phyloP scores from a whole-genome alignment of 345 rosid genomes.

The Corchorus capsularis region DNA sequence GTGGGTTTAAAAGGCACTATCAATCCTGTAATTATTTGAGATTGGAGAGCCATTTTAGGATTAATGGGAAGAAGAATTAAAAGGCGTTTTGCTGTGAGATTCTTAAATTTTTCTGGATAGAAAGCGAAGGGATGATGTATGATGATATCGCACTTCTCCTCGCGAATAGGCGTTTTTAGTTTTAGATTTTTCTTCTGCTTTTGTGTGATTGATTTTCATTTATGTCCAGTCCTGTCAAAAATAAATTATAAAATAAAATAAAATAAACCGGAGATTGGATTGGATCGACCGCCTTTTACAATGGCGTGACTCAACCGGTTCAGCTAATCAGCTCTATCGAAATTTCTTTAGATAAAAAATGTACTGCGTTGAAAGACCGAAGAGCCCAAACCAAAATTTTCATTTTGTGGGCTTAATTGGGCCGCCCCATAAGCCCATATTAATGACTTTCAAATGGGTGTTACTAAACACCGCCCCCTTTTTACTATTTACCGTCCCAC shows the following conservation, averaged over 20 bases:
- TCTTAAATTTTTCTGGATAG: neutral
- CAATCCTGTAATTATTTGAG: constrained; percentile 46
- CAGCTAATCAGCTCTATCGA: neutral
- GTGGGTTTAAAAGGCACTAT: constrained; percentile 31
- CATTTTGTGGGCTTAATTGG: no score
- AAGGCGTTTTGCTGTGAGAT: constrained; percentile 4
- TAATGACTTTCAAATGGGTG: no score
- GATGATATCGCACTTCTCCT: neutral
- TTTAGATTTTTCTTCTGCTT: neutral
- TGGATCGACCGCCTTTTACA: neutral
- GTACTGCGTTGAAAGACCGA: no score
- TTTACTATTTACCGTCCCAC: no score
- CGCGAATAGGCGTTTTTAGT: neutral
- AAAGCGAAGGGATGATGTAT: neutral
- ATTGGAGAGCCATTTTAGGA: constrained; percentile 33
- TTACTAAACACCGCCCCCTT: no score
- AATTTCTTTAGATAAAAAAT: no score
- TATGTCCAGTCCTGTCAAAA: neutral
- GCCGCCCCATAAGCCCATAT: no score
- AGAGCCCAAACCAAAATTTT: no score
- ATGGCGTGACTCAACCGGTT: neutral
- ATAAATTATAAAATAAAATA: no score
- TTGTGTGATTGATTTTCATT: neutral
- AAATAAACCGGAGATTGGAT: neutral
- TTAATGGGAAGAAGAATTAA: neutral